Base-by-base conservation (phyloP, 108 stramenopile genomes). In the Nitzschia palea region DNA sequence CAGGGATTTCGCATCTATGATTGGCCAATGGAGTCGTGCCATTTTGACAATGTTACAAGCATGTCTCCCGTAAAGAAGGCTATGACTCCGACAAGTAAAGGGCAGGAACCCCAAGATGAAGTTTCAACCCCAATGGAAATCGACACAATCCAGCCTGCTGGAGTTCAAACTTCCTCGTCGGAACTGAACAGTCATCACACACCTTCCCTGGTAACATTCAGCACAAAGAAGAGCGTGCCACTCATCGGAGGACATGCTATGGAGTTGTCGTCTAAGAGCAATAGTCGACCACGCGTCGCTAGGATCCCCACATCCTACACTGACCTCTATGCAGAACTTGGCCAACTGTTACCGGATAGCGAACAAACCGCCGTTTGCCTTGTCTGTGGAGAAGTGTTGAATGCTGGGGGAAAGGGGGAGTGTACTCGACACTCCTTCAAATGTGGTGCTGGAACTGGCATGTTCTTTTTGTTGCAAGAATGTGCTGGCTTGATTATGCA, bases 391-490 rank as follows among this genome's bases (percentile, higher is more conserved):
- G 82, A 85, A 67, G 89, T 90, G 14, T 71, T 98, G 30, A 88
- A 94, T 59, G 86, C 89, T 40, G 84, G 80, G 26, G 96, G 87
- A 1, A 90, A 81, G 65, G 94, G 88, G 1, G 85, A 91, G 76
- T 98, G 97, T 79, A 94, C 95, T 12, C 68, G 55, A 36, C 97
- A 98, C 66, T 86, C 93, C 3, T 73, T 65, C 54, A 77, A 74
- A 45, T 98, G 97, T 62, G 97, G 97, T 30, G 87, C 82, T 25
- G 97, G 96, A 27, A 78, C 84, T 29, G 95, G 97, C 8, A 62
- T 98, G 32, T 95, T 96, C 79, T 98, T 97, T 70, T 76, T 98
- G 22, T 64, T 98, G 54, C 95, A 95, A 70, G 96, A 98, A 74
- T 96, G 96, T 74, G 67, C 76, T 53, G 88, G 90, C 12, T 69